Base-by-base conservation (phyloP, 257 asterid species). In the Lavandula angustifolia region DNA sequence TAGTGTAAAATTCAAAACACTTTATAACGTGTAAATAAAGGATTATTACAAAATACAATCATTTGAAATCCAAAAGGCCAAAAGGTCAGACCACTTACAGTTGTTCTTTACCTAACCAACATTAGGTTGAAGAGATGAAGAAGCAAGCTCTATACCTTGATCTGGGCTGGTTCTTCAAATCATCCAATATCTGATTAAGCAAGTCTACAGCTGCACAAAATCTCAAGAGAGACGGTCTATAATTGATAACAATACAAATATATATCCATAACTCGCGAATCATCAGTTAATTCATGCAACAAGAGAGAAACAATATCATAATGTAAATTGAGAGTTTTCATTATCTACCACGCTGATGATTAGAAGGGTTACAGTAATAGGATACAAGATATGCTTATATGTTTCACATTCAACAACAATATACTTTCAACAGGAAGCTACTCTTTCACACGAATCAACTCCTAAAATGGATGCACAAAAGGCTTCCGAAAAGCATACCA, bases 91-190 rank as follows among this genome's bases (percentile, higher is more conserved):
- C 34, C 43, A 53, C 29, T 10, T 59, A 57, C 79, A 57, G 64
- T 34, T 69, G 69, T 69, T 43, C 49, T 50, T 58, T 51, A 69
- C 79, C 79, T 64, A 64, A 69, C 66, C 73, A 47, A 35, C n/a
- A 66, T 67, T 66, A 60, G 65, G 65, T 51, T 42, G 69, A 66
- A 55, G 41, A 16, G 43, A 47, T 55, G 79, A 50, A 63, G 64
- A 27, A 69, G 54, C 75, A 69, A 63, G 52, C 64, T 54, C 37
- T 64, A 46, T n/a, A 42, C 14, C 27, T 22, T 22, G 27, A 22
- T 22, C 27, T 22, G 27, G 2, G 27, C 27, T 22, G 27, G 27
- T 22, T 2, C 27, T 22, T 22, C n/a, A n/a, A n/a, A n/a, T n/a
- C n/a, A n/a, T n/a, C 37, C 54, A 13, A 34, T 47, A 44, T 38